Conservation (phyloP, 805 yeast genomes). For the Crinitomyces ghanaensis region DNA sequence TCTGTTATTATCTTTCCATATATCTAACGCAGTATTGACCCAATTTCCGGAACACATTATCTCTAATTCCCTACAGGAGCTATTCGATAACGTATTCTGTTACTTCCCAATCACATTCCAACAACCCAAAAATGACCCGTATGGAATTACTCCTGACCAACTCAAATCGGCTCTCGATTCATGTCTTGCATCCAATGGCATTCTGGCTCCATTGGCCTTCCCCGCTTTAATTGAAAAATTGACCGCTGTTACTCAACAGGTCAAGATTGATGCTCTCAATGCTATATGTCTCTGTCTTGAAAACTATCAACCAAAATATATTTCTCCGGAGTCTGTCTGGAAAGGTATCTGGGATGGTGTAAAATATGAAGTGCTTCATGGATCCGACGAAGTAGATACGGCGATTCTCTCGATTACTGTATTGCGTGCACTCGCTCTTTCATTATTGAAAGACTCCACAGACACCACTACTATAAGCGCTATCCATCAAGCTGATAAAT, state of each 20-base stretch:
- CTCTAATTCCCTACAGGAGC: conserved; percentile 34
- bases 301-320: conserved; percentile 41
- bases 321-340: no score
- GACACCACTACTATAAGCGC: no score
- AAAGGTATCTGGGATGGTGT: conserved; percentile 73
- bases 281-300: conserved; percentile 49
- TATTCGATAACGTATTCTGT: conserved; percentile 85
- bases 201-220: conserved; percentile 61
- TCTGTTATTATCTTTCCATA: conserved; percentile 53
- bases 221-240: conserved; percentile 51
- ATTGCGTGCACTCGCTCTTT: conserved; percentile 33
- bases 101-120: conserved; percentile 93
- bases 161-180: conserved; percentile 50
- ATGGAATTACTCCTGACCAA: conserved; percentile 64
- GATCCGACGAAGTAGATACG: conserved; percentile 41
- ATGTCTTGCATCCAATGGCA: conserved; percentile 49
- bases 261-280: conserved; percentile 57
- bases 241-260: conserved; percentile 16
- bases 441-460: no score
- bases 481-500: no score
- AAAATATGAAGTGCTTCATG: conserved; percentile 80
- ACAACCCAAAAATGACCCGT: conserved; percentile 84
- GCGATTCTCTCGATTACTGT: conserved; percentile 32
- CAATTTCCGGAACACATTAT: conserved; percentile 23
- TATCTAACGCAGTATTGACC: conserved; percentile 39